Conservation (phyloP, 345 rosid species). For the Syzygium jambos region DNA sequence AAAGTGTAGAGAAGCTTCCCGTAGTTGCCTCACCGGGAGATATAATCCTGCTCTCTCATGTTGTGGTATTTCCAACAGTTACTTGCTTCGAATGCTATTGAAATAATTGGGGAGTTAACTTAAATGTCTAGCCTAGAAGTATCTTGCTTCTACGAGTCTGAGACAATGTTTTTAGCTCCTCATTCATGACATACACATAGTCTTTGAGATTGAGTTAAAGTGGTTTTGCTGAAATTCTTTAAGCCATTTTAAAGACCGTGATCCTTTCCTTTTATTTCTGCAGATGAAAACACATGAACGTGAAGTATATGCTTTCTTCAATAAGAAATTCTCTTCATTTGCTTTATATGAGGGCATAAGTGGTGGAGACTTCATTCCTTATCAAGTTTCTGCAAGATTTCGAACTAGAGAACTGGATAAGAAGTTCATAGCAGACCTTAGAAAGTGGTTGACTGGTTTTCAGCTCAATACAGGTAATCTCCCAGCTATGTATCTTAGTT, state of each 20-base stretch:
- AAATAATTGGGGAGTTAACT: background rate
- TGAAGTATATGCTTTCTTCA: conserved; percentile 47
- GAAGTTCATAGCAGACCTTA: conserved; percentile 27
- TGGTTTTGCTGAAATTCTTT: background rate
- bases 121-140: background rate
- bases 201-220: background rate
- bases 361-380: conserved; percentile 35
- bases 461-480: conserved; percentile 32
- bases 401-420: conserved; percentile 29
- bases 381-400: conserved; percentile 52
- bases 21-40: conserved; percentile 34
- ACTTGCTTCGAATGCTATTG: background rate
- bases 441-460: conserved; percentile 32
- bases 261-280: background rate
- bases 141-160: background rate
- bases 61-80: conserved; percentile 32
- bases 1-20: conserved; percentile 39
- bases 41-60: conserved; percentile 44
- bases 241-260: background rate
- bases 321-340: conserved; percentile 54
- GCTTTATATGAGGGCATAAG: conserved; percentile 43
- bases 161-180: background rate
- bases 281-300: conserved; percentile 41
- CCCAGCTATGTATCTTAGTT: background rate
- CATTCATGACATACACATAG: background rate